Conservation (phyloP, 148 eudicot species). For the Rhododendron williamsianum region DNA sequence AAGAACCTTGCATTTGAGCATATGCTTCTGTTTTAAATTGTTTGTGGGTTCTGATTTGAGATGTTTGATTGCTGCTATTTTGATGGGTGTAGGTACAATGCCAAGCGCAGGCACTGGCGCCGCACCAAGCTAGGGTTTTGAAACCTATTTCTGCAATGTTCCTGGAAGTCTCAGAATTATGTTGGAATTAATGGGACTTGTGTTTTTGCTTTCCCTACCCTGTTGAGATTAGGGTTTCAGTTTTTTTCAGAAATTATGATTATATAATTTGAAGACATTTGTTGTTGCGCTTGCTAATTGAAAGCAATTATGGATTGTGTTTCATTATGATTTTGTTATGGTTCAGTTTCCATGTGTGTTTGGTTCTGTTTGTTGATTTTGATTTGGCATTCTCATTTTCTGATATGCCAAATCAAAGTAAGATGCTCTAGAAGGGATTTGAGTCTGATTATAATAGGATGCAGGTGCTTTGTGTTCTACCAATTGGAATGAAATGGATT, state of each 20-base stretch:
- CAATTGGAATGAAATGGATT: background rate
- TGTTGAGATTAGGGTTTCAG: background rate
- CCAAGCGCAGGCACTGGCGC: constrained; percentile 26
- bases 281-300: background rate
- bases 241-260: constrained; percentile 2
- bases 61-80: background rate
- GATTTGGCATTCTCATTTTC: background rate
- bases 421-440: background rate
- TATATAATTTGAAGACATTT: background rate
- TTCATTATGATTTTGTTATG: background rate
- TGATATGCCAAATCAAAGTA: background rate
- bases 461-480: background rate
- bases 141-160: background rate
- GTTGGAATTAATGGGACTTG: background rate
- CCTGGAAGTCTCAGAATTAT: background rate
- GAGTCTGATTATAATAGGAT: background rate
- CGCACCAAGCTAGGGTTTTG: constrained; percentile 23
- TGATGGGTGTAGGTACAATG: constrained; percentile 13
- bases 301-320: background rate
- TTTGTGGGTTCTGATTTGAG: background rate
- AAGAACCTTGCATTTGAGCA: background rate
- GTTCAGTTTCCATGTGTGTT: background rate
- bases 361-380: background rate
- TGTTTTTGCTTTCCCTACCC: background rate
- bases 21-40: background rate